Evolutionary conservation across 768 basidiomycete genomes (phyloP).

Genomic region (Xanthoconium purpureum): DNA sequence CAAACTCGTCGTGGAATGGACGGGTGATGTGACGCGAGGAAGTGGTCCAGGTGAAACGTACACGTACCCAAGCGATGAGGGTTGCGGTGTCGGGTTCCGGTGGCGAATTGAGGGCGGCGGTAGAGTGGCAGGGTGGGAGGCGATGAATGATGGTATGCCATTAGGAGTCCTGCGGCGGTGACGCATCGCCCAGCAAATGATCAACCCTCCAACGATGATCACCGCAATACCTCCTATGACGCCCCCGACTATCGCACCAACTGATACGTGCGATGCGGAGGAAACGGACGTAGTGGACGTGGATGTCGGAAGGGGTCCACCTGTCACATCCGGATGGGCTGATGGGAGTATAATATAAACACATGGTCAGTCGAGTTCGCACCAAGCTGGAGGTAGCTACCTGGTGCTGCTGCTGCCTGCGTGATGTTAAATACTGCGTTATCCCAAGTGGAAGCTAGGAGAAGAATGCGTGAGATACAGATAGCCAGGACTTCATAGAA

Average conservation of each 20-base stretch:
- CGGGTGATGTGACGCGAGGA: constrained; percentile 1
- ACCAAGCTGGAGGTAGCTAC: constrained; percentile 5
- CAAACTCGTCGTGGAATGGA: constrained; percentile 13
- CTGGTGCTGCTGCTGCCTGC: constrained; percentile 6
- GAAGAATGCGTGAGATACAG: background rate
- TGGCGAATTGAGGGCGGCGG: background rate
- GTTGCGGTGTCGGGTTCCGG: background rate
- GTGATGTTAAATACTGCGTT: constrained; percentile 13
- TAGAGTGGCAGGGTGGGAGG: background rate
- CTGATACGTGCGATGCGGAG: constrained; percentile 7
- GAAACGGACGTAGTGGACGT: constrained; percentile 5
- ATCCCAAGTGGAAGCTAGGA: constrained; percentile 19
- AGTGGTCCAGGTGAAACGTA: background rate
- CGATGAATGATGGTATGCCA: background rate
- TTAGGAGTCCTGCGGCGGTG: constrained; percentile 5
- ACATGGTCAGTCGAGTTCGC: background rate
- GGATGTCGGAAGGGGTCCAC: constrained; percentile 11
- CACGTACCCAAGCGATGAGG: background rate
- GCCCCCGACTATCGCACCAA: constrained; percentile 21
- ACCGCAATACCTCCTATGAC: constrained; percentile 17
- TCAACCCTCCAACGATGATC: constrained; percentile 12
- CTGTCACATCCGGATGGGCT: constrained; percentile 18
- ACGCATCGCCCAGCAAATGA: constrained; percentile 10
- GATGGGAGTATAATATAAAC: background rate
- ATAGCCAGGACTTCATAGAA: background rate